Conservation (phyloP, 2,329 filamentous ascomycete genomes). For the Pseudogymnoascus verrucosus region DNA sequence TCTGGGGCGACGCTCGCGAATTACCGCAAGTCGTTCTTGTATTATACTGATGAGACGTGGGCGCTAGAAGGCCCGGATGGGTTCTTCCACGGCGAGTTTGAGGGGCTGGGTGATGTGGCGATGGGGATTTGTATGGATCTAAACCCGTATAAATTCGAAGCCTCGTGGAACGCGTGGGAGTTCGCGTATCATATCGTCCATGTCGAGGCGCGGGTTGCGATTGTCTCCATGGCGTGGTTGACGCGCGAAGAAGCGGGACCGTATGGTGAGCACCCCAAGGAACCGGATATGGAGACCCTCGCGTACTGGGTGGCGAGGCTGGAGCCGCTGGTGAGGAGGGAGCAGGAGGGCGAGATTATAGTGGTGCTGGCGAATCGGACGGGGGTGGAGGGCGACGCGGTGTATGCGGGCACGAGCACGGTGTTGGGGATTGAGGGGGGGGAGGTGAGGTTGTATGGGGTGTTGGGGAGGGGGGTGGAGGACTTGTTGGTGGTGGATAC, state of each 20-base stretch:
- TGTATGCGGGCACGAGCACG: slow-evolving; percentile 64
- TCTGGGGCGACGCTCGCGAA: slow-evolving; percentile 49
- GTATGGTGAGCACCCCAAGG: slow-evolving; percentile 38
- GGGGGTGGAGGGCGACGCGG: slow-evolving; percentile 53
- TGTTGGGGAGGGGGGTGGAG: slow-evolving; percentile 59
- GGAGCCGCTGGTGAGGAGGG: slow-evolving; percentile 48
- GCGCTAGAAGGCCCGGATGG: slow-evolving; percentile 42
- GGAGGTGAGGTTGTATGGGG: slow-evolving; percentile 56
- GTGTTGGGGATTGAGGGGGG: slow-evolving; percentile 57
- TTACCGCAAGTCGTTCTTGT: slow-evolving; percentile 49
- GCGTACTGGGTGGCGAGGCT: slow-evolving; percentile 65
- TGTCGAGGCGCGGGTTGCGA: slow-evolving; percentile 47
- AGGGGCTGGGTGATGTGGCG: slow-evolving; percentile 38
- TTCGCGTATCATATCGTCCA: slow-evolving; percentile 43
- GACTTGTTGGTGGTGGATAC: slow-evolving; percentile 58
- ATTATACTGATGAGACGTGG: slow-evolving; percentile 50
- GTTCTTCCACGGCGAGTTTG: slow-evolving; percentile 36
- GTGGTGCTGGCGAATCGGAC: slow-evolving; percentile 62
- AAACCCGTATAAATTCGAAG: slow-evolving; percentile 41
- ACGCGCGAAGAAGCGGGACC: slow-evolving; percentile 35
- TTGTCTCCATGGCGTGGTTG: slow-evolving; percentile 65
- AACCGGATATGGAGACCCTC: slow-evolving; percentile 61
- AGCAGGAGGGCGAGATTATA: slow-evolving; percentile 48
- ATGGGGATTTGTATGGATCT: slow-evolving; percentile 55
- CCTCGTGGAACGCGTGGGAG: slow-evolving; percentile 37